A percentile compares a stretch with the other conserved stretches of the same genome.
These are phyloP conservation scores for Diaporthe vexans DNA, from an alignment of 2,329 filamentous ascomycete species.

Conservation along the genomic window DNA sequence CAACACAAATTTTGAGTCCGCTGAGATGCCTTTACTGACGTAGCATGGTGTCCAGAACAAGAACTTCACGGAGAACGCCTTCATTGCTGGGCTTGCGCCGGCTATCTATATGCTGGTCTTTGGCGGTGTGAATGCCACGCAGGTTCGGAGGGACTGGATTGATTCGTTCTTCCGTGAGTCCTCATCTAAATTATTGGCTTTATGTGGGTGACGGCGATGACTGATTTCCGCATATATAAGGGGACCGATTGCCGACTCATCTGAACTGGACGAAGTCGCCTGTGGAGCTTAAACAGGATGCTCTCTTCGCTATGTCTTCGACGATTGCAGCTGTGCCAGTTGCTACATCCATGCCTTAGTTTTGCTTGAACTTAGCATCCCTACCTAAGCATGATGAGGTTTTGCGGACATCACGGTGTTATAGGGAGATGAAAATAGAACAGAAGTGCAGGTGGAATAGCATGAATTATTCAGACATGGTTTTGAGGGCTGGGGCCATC, in stretches of 20 bases:
- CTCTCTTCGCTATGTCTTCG: constrained; percentile 23
- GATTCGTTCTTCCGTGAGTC: constrained; percentile 44
- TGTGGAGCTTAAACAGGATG: constrained; percentile 5
- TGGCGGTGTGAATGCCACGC: constrained; percentile 42
- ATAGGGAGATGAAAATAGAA: not conserved
- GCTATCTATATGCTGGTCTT: constrained; percentile 44
- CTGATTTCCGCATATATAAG: not conserved
- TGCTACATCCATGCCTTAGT: constrained; percentile 1
- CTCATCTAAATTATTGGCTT: no score
- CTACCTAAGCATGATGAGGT: no score
- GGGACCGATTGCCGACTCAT: constrained; percentile 24
- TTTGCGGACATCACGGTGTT: no score
- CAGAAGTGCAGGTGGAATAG: not conserved
- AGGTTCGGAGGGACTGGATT: constrained; percentile 43
- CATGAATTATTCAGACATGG: not conserved
- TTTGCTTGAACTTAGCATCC: no score
- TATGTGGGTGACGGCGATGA: no score
- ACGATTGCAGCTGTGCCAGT: constrained; percentile 13
- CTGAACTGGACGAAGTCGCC: constrained; percentile 26
- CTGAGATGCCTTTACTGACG: not conserved
- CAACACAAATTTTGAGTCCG: no score
- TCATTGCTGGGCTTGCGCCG: constrained; percentile 37
- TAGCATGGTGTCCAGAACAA: not conserved
- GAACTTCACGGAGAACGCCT: not conserved
- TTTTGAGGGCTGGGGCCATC: not conserved